Evolutionary conservation across 768 basidiomycete genomes (phyloP).

Genomic region (Fomitopsis serialis): DNA sequence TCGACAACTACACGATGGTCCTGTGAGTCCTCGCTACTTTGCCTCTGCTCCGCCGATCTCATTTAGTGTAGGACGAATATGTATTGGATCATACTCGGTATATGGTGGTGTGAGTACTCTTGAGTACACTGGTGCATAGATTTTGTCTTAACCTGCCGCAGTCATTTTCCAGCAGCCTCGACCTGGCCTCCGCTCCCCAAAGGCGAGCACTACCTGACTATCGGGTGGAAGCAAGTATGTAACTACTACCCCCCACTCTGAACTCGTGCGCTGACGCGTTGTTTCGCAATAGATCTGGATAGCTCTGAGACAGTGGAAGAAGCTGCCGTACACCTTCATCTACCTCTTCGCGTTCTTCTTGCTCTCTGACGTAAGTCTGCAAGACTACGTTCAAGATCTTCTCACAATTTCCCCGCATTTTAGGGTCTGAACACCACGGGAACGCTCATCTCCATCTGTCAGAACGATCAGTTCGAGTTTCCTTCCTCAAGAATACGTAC

Average conservation of each 20-base stretch:
- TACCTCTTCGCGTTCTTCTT: conserved; percentile 76
- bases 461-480: conserved; percentile 80
- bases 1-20: conserved; percentile 73
- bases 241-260: too few relatives aligned
- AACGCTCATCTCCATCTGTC: conserved; percentile 69
- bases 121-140: not conserved
- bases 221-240: conserved; percentile 82
- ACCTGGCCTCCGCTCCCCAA: conserved; percentile 72
- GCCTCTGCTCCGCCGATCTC: not conserved
- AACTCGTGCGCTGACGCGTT: not conserved
- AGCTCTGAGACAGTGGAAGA: conserved; percentile 67
- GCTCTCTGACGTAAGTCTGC: conserved; percentile 60
- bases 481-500: conserved; percentile 78
- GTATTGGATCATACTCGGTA: conserved; percentile 74
- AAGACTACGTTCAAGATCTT: not conserved
- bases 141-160: conserved; percentile 20
- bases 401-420: not conserved
- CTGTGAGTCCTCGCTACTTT: conserved; percentile 38
- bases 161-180: conserved; percentile 85
- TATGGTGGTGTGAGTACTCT: conserved; percentile 77
- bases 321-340: conserved; percentile 75
- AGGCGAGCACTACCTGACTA: conserved; percentile 68
- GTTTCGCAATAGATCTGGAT: conserved; percentile 57
- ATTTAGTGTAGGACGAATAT: conserved; percentile 46
- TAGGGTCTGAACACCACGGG: conserved; percentile 80